Percentiles rank a stretch among this genome's conserved stretches.
These are phyloP conservation scores for Closterium sp. DNA, from an alignment of 139 green algal species.

Conservation along the genomic window DNA sequence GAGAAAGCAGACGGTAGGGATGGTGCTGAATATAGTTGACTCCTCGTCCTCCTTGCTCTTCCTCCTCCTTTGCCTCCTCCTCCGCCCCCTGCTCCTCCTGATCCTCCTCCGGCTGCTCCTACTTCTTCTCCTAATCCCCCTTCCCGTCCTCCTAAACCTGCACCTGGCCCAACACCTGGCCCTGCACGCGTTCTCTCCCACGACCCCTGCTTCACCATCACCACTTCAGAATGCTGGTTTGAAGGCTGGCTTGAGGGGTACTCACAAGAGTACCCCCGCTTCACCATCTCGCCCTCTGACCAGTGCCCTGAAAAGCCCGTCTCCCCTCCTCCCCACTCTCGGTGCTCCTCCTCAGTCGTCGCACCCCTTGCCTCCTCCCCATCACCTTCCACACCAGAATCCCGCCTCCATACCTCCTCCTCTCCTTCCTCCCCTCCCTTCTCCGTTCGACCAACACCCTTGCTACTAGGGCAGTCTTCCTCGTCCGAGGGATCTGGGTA, in stretches of 20 bases:
- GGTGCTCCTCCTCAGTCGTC: no score
- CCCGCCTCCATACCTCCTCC: background rate
- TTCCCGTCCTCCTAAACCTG: background rate
- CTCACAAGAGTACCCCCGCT: background rate
- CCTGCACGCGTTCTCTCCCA: background rate
- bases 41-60: background rate
- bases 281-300: background rate
- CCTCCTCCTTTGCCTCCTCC: background rate
- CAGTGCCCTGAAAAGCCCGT: background rate
- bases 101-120: background rate
- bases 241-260: background rate
- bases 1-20: no score
- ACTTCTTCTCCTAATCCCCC: background rate
- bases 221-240: background rate
- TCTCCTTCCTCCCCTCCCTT: background rate
- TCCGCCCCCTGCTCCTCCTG: background rate
- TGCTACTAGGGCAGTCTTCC: background rate
- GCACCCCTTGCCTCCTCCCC: background rate
- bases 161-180: background rate
- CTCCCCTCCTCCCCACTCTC: background rate
- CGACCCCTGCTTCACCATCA: background rate
- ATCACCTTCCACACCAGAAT: background rate
- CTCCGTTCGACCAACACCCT: background rate
- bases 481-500: background rate
- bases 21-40: no score